phyloP scores from a whole-genome alignment of 2,329 filamentous ascomycete species.

The Pseudocercospora ulei region DNA sequence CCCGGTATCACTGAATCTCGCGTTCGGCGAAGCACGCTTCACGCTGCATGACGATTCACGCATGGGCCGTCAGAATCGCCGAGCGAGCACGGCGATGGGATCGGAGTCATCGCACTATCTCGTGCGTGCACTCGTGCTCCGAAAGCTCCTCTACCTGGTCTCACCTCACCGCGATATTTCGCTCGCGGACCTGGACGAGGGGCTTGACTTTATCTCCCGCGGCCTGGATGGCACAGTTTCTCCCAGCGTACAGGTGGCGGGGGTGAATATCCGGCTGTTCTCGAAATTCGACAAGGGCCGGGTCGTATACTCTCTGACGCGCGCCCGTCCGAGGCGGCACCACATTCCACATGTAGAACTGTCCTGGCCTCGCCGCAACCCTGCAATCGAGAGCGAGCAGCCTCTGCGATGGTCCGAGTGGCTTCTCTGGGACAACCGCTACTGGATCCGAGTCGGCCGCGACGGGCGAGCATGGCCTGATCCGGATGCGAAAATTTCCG shows the following conservation, averaged over 20 bases:
- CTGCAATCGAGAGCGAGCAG: background rate
- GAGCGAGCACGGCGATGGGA: constrained; percentile 6
- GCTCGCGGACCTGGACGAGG: constrained; percentile 38
- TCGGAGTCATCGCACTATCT: constrained; percentile 7
- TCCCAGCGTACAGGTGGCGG: background rate
- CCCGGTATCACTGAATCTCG: constrained; percentile 39
- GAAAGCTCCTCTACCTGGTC: constrained; percentile 43
- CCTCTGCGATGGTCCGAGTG: constrained; percentile 25
- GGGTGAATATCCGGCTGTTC: constrained; percentile 7
- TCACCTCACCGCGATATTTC: constrained; percentile 41
- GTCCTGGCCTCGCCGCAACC: background rate
- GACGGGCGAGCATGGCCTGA: background rate
- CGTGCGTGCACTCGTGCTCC: constrained; percentile 40
- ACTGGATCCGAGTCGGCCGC: constrained; percentile 44
- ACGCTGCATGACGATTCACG: background rate
- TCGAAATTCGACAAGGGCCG: constrained; percentile 4
- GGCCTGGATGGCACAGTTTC: constrained; percentile 3
- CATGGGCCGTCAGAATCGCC: constrained; percentile 5
- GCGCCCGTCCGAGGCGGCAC: background rate
- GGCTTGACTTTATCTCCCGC: constrained; percentile 39
- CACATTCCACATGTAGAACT: background rate
- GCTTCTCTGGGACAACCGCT: constrained; percentile 48
- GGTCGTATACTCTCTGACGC: background rate
- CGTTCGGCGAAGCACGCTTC: constrained; percentile 28
- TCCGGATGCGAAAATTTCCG: constrained; percentile 2